phyloP scores from a whole-genome alignment of 1,139 yeast species.

The Saccharomyces pastorianus region DNA sequence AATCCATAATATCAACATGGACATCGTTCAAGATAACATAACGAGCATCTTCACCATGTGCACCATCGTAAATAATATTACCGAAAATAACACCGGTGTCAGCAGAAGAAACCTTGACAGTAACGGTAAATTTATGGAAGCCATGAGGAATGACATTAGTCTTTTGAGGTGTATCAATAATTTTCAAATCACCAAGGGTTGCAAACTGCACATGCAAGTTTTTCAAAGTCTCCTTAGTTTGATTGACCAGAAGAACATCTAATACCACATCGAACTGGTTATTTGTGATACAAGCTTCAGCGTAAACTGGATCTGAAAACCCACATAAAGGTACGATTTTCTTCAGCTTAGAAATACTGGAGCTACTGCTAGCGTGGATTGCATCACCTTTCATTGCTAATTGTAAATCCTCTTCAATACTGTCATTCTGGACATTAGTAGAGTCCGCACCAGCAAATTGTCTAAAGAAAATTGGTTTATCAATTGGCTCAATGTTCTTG shows the following conservation, averaged over 20 bases:
- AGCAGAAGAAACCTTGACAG: constrained; percentile 91
- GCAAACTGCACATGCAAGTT: constrained; percentile 93
- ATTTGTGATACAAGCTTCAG: constrained; percentile 90
- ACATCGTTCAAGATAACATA: constrained; percentile 91
- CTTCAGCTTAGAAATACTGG: constrained; percentile 64
- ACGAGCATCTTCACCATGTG: constrained; percentile 81
- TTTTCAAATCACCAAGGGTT: constrained; percentile 90
- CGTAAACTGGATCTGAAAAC: constrained; percentile 94
- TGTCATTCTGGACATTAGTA: constrained; percentile 32
- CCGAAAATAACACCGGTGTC: constrained; percentile 98
- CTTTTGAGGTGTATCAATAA: constrained; percentile 87
- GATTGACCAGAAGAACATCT: constrained; percentile 90
- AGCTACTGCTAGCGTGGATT: constrained; percentile 43
- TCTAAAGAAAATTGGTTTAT: constrained; percentile 74
- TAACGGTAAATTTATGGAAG: constrained; percentile 80
- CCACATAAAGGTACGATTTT: constrained; percentile 93
- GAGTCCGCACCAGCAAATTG: constrained; percentile 58
- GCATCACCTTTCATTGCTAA: constrained; percentile 43
- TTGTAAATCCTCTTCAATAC: constrained; percentile 42
- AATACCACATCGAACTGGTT: constrained; percentile 94
- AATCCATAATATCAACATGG: constrained; percentile 94
- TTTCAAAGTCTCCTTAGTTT: constrained; percentile 83
- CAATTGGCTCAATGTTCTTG: constrained; percentile 71
- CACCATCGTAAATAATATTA: constrained; percentile 93
- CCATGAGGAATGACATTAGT: constrained; percentile 95